Percentiles rank a stretch among this genome's conserved stretches.
These are phyloP conservation scores for Penicillium sp. DNA, from an alignment of 2,329 filamentous ascomycete species.

Conservation along the genomic window DNA sequence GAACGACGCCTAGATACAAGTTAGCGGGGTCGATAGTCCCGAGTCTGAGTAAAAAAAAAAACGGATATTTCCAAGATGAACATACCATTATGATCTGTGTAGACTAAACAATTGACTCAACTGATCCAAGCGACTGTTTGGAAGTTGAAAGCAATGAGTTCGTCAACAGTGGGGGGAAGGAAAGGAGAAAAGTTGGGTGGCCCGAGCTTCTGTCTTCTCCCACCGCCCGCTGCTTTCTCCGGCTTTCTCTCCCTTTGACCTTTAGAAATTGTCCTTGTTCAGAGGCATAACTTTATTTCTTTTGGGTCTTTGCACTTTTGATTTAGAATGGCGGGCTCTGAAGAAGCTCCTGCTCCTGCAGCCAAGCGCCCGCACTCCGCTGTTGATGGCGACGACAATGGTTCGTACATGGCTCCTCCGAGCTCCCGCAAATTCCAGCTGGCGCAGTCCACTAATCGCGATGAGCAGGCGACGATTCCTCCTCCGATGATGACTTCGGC, in stretches of 20 bases:
- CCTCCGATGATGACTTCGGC: constrained; percentile 83
- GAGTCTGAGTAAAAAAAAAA: background rate
- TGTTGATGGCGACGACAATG: constrained; percentile 48
- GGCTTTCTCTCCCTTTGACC: constrained; percentile 3
- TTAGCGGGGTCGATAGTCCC: background rate
- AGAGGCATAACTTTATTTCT: background rate
- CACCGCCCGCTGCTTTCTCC: constrained; percentile 23
- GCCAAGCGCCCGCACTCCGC: constrained; percentile 60
- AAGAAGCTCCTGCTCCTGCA: constrained; percentile 29
- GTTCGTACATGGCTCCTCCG: constrained; percentile 19
- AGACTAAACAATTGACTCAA: constrained; percentile 22
- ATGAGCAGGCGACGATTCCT: constrained; percentile 54
- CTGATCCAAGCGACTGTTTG: constrained; percentile 17
- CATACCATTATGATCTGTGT: constrained; percentile 33
- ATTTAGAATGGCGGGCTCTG: constrained; percentile 30
- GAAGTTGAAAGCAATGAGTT: constrained; percentile 16
- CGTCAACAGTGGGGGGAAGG: constrained; percentile 27
- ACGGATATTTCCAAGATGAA: background rate
- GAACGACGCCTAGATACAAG: constrained; percentile 35
- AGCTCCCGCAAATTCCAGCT: constrained; percentile 9
- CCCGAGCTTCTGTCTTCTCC: constrained; percentile 22
- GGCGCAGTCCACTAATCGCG: constrained; percentile 12
- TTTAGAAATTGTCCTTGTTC: background rate
- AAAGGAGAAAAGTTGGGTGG: constrained; percentile 31
- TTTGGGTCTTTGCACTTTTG: background rate